Conservation (phyloP, 1,284 basidiomycete species). For the Neonothopanus nambi region DNA sequence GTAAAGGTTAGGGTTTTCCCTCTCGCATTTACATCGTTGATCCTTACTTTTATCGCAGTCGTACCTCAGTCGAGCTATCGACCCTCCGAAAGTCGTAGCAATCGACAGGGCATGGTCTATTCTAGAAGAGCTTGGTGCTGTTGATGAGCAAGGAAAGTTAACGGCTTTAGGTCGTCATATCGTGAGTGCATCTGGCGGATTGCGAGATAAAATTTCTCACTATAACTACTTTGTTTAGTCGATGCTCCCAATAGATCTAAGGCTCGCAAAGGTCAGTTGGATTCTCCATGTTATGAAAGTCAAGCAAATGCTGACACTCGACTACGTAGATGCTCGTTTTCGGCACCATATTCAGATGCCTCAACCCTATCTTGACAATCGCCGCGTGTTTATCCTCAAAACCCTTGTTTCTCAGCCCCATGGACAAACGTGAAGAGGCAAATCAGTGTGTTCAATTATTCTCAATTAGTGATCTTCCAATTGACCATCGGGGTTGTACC, state of each 20-base stretch:
- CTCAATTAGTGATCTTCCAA: no score
- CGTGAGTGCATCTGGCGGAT: slow-evolving; percentile 38
- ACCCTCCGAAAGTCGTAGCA: slow-evolving; percentile 77
- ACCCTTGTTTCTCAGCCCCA: slow-evolving; percentile 80
- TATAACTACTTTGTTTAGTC: slow-evolving; percentile 49
- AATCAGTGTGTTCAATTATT: slow-evolving; percentile 47
- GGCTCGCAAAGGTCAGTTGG: slow-evolving; percentile 74
- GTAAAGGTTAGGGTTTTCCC: slow-evolving; percentile 58
- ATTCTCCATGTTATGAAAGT: background rate
- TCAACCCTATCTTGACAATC: slow-evolving; percentile 78
- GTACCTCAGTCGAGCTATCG: slow-evolving; percentile 76
- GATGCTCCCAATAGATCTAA: slow-evolving; percentile 85
- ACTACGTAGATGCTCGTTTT: slow-evolving; percentile 81
- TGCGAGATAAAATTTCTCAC: slow-evolving; percentile 10
- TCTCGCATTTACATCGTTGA: background rate
- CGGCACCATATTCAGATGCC: slow-evolving; percentile 77
- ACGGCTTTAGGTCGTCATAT: slow-evolving; percentile 87
- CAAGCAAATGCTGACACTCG: slow-evolving; percentile 5
- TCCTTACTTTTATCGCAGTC: slow-evolving; percentile 25
- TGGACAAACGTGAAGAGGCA: slow-evolving; percentile 84
- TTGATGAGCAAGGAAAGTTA: slow-evolving; percentile 62
- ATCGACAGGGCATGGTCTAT: slow-evolving; percentile 81
- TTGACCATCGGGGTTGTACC: no score
- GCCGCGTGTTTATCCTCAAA: slow-evolving; percentile 87
- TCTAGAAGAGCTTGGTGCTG: slow-evolving; percentile 79